Conservation (phyloP, 2,329 filamentous ascomycete species). For the Cadophora sp. region DNA sequence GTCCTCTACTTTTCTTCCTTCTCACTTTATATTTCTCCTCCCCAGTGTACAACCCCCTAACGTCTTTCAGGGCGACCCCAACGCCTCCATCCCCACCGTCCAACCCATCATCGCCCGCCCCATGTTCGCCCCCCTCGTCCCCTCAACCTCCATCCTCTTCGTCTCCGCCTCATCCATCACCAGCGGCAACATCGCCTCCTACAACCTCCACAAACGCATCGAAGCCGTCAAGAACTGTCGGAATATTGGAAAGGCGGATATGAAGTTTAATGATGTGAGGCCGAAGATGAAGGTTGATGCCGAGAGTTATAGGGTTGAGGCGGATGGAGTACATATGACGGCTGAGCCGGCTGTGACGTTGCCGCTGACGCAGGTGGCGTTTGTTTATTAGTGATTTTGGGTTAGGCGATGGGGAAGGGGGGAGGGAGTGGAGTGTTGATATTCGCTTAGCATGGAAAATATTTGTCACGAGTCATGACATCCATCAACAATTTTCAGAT, state of each 20-base stretch:
- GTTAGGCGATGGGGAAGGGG: not conserved
- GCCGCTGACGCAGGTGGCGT: constrained; percentile 80
- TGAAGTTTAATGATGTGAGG: constrained; percentile 86
- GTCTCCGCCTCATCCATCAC: constrained; percentile 77
- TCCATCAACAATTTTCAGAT: too few species aligned
- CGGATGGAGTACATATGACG: constrained; percentile 76
- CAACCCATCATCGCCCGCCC: constrained; percentile 84
- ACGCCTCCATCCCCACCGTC: constrained; percentile 85
- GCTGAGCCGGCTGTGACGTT: constrained; percentile 75
- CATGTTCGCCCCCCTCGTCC: constrained; percentile 83
- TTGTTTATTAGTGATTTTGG: constrained; percentile 64
- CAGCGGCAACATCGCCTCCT: constrained; percentile 70
- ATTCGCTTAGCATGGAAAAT: not conserved
- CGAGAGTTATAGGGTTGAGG: constrained; percentile 87
- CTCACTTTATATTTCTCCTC: not conserved
- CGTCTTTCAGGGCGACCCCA: constrained; percentile 77
- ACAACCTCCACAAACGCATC: constrained; percentile 79
- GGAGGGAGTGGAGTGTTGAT: not conserved
- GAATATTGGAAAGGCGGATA: constrained; percentile 79
- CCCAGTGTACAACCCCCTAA: not conserved
- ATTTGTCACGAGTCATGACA: not conserved
- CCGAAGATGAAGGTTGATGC: constrained; percentile 92
- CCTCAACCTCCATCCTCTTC: constrained; percentile 78
- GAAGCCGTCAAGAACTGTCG: constrained; percentile 82
- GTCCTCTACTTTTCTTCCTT: constrained; percentile 32